Evolutionary conservation across 129 eudicot genomes (phyloP).

Genomic region (Helianthus annuus): DNA sequence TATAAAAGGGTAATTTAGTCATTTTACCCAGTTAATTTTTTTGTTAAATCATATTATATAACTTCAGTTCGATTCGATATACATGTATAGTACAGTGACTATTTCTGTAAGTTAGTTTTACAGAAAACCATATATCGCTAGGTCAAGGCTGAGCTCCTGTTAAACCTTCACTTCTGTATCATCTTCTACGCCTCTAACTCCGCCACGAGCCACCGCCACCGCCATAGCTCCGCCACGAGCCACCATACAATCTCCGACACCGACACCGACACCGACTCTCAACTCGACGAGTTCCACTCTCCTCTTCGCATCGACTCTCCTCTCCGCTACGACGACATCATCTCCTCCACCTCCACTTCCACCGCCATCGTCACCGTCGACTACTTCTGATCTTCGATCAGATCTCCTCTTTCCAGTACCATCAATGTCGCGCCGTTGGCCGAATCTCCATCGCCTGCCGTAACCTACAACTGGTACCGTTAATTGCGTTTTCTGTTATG

Average conservation of each 20-base stretch:
- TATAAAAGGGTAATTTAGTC: too few relatives aligned
- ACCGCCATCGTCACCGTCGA: slow-evolving; percentile 43
- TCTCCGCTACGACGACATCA: slow-evolving; percentile 50
- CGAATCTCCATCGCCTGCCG: slow-evolving; percentile 28
- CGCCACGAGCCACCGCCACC: slow-evolving; percentile 20
- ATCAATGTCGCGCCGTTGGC: slow-evolving; percentile 36
- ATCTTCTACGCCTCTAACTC: too few relatives aligned
- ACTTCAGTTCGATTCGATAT: too few relatives aligned
- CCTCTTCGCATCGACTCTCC: slow-evolving; percentile 41
- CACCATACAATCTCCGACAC: slow-evolving; percentile 66
- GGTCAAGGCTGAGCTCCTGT: too few relatives aligned
- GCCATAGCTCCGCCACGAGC: slow-evolving; percentile 43
- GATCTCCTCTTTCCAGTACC: slow-evolving; percentile 55
- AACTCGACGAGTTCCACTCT: slow-evolving; percentile 48
- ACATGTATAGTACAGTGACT: too few relatives aligned
- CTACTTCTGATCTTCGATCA: slow-evolving; percentile 45
- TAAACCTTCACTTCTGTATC: too few relatives aligned
- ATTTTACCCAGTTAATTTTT: too few relatives aligned
- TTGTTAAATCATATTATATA: too few relatives aligned
- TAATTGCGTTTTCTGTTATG: slow-evolving; percentile 82
- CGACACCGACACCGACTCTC: too few relatives aligned
- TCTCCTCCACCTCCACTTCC: slow-evolving; percentile 16
- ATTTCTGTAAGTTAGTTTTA: too few relatives aligned
- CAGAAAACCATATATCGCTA: too few relatives aligned
- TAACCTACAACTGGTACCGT: slow-evolving; percentile 31